phyloP scores from a whole-genome alignment of 768 basidiomycete genomes.

The Boletellus sp. region DNA sequence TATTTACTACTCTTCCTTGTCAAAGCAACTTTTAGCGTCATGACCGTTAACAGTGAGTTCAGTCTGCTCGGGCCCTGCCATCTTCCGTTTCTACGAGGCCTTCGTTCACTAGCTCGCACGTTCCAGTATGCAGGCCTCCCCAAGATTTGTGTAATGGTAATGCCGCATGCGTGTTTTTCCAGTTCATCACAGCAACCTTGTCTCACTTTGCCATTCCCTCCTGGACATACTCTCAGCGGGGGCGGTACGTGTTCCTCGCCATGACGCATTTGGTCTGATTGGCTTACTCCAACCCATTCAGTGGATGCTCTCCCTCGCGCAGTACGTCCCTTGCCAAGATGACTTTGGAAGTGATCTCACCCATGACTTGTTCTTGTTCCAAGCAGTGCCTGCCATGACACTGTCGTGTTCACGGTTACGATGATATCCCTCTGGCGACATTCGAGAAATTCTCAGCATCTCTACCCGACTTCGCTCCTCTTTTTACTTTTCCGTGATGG shows the following conservation, averaged over 20 bases:
- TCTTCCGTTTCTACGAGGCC: not conserved
- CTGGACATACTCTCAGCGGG: not conserved
- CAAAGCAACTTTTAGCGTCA: not conserved
- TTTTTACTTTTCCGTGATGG: constrained; percentile 12
- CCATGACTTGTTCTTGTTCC: not conserved
- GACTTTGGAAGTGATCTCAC: too few relatives aligned
- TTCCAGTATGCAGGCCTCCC: not conserved
- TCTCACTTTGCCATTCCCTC: not conserved
- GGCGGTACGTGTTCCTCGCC: not conserved
- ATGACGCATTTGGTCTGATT: not conserved
- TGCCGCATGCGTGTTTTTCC: constrained; percentile 1
- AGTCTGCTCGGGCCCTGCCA: too few relatives aligned
- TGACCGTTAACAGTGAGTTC: not conserved
- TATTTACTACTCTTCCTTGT: constrained; percentile 4
- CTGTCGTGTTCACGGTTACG: not conserved
- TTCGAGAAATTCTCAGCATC: not conserved
- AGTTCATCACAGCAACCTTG: not conserved
- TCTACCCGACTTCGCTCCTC: constrained; percentile 10
- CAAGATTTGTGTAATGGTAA: not conserved
- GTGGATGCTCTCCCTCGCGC: constrained; percentile 6
- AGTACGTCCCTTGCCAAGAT: not conserved
- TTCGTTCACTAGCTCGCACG: not conserved
- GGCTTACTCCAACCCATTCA: not conserved
- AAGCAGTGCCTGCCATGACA: constrained; percentile 12
- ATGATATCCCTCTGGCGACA: constrained; percentile 6